Evolutionary conservation across 169 alveolate species (phyloP).

Genomic region (Cardiosporidium cionae): DNA sequence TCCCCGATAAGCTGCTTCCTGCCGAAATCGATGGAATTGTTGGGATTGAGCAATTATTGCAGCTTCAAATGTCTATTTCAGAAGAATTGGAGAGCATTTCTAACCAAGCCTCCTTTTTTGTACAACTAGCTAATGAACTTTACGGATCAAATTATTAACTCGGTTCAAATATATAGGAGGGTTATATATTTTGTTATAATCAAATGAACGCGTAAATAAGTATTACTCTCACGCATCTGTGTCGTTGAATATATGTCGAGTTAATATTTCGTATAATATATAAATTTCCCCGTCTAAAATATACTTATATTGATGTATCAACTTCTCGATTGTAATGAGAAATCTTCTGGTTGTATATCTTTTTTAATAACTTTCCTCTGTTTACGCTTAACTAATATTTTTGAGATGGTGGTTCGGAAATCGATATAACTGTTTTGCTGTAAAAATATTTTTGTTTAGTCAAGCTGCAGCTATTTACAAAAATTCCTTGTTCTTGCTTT

Average conservation of each 20-base stretch:
- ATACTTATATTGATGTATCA: not conserved
- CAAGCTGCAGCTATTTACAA: no score
- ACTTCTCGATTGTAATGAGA: no score
- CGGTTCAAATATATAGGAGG: not conserved
- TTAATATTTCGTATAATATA: not conserved
- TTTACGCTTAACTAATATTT: no score
- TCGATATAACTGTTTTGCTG: no score
- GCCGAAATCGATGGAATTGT: not conserved
- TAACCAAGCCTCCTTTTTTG: not conserved
- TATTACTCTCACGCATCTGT: not conserved
- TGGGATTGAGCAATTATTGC: not conserved
- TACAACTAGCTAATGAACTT: not conserved
- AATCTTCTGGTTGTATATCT: no score
- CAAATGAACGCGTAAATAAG: not conserved
- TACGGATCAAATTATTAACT: not conserved
- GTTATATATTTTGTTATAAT: not conserved
- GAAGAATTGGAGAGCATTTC: not conserved
- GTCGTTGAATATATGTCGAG: not conserved
- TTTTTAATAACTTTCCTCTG: no score
- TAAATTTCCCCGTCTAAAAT: not conserved
- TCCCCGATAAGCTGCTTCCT: not conserved
- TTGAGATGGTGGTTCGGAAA: no score
- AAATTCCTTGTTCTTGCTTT: no score
- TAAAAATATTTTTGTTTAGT: no score
- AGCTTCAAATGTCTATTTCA: not conserved